Conservation (phyloP, 495 filamentous ascomycete genomes). For the Neurospora sp. region DNA sequence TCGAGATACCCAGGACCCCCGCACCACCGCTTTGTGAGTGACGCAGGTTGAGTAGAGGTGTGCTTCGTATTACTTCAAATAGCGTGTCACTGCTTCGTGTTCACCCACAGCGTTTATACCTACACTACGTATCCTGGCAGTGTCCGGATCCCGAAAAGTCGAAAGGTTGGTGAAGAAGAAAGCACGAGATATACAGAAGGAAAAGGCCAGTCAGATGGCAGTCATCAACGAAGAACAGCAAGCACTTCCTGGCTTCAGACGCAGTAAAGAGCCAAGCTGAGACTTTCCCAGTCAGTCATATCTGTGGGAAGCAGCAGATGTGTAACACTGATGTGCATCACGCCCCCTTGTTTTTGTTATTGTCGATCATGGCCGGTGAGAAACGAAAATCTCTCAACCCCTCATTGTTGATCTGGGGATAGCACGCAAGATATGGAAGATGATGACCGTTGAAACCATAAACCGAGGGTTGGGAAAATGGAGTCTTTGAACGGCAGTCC, state of each 20-base stretch:
- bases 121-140: neutral
- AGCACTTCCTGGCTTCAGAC: neutral
- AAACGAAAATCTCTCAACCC: neutral
- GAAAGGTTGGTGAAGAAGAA: neutral
- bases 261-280: neutral
- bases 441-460: neutral
- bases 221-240: neutral
- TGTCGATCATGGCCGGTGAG: neutral
- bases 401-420: neutral
- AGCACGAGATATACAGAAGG: neutral
- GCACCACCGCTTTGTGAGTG: neutral
- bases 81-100: neutral
- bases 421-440: neutral
- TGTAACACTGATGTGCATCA: neutral
- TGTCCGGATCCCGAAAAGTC: neutral
- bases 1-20: neutral
- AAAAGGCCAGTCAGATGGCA: neutral
- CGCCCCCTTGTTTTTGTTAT: neutral
- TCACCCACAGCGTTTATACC: neutral
- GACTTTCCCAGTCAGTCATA: neutral
- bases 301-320: neutral
- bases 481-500: neutral
- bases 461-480: neutral
- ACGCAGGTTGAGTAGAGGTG: neutral
- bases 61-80: neutral